Evolutionary conservation across 768 basidiomycete genomes (phyloP).

Genomic region (Mycena leptocephala): DNA sequence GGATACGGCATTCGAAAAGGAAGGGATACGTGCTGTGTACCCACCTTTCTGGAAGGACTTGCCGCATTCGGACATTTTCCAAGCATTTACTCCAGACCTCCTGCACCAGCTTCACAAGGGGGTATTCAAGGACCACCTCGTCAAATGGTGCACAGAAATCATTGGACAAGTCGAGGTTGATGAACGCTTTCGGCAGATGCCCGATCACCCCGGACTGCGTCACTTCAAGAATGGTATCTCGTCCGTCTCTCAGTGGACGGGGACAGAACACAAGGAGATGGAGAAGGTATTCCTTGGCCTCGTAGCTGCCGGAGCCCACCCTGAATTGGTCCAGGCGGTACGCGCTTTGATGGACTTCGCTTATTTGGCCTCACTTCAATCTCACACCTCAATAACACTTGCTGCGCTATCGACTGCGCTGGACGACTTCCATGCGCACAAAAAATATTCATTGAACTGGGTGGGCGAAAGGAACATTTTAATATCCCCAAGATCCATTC

Average conservation of each 20-base stretch:
- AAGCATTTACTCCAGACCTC: slow-evolving; percentile 57
- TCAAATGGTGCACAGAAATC: slow-evolving; percentile 50
- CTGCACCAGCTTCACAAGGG: slow-evolving; percentile 68
- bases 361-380: slow-evolving; percentile 38
- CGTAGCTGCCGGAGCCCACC: slow-evolving; percentile 37
- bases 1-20: slow-evolving; percentile 34
- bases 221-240: slow-evolving; percentile 55
- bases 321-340: slow-evolving; percentile 29
- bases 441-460: slow-evolving; percentile 44
- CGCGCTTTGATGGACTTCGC: slow-evolving; percentile 48
- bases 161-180: slow-evolving; percentile 52
- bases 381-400: slow-evolving; percentile 42
- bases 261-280: slow-evolving; percentile 50
- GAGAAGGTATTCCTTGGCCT: slow-evolving; percentile 46
- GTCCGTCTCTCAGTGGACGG: slow-evolving; percentile 52
- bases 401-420: slow-evolving; percentile 35
- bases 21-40: slow-evolving; percentile 32
- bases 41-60: slow-evolving; percentile 58
- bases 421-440: slow-evolving; percentile 42
- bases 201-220: slow-evolving; percentile 41
- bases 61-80: slow-evolving; percentile 58
- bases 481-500: slow-evolving; percentile 54
- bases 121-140: slow-evolving; percentile 61
- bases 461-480: slow-evolving; percentile 44
- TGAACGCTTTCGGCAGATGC: slow-evolving; percentile 49